Base-by-base conservation (phyloP, 129 eudicot genomes). In the Pittosporum tobira region DNA sequence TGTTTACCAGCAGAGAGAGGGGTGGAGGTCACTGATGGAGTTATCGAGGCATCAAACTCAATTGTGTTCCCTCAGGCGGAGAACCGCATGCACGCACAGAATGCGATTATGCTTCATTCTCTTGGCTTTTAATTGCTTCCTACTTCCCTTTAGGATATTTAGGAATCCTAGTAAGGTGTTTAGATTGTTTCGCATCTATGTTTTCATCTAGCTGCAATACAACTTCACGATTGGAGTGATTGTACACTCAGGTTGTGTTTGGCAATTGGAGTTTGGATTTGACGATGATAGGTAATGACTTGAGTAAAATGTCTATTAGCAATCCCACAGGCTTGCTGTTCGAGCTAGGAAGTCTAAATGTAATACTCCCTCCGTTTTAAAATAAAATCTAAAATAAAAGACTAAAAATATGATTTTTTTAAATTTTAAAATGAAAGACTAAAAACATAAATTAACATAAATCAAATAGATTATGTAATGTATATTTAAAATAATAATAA, bases 1-100 rank as follows among this genome's bases (percentile, higher is more conserved):
- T 90, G 98, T 69, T 67, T 90, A 75, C 98, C 98, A 51, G 98
- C 98, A 27, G 98, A 90, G 74, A 78, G 98, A 70, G 98, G 98
- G 0, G 80, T 81, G 37, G 98, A 90, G 68, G 94, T 82, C 26
- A 80, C 95, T 19, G 83, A 85, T 70, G 94, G 65, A 22, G 95
- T 83, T 18, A 59, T 90, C 10, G 98, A 90, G 71, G 95, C 88
- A 50, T 76, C 88, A 27, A 76, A 85, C 72, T 90, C 98, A 2
- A 86, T 90, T 6, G 94, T 90, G 48, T 90, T 90, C 43, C 94
- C 95, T 4, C 98, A 90, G 64, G 98, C 98, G 6, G 98, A 86
- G 76, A 90, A 90, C 58, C 81, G 98, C 52, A 83, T 90, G 98
- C 98, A 86, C 68, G 98, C 98, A 5, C 98, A 90, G 59, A 90